Evolutionary conservation across 441 rosid genomes (phyloP).

Genomic region (Arabidopsis lyrata): DNA sequence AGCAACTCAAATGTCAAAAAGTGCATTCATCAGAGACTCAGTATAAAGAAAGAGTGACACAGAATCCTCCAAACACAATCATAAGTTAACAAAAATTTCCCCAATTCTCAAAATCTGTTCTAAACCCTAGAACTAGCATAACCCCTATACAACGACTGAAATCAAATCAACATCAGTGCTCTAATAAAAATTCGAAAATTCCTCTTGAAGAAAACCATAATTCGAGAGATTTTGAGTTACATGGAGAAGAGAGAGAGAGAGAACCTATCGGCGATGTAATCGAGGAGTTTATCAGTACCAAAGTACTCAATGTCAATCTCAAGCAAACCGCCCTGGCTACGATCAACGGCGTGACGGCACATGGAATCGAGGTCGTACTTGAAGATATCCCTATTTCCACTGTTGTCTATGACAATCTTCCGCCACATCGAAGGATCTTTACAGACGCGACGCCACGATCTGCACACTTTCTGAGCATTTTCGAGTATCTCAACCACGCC

Average conservation of each 20-base stretch:
- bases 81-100: slow-evolving; percentile 32
- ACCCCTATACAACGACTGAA: background rate
- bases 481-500: background rate
- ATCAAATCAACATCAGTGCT: background rate
- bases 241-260: background rate
- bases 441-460: background rate
- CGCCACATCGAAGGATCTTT: slow-evolving; percentile 1
- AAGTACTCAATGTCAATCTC: slow-evolving; percentile 48
- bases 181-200: too few relatives aligned
- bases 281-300: slow-evolving; percentile 54
- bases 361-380: slow-evolving; percentile 28
- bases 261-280: slow-evolving; percentile 51
- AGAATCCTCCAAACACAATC: background rate
- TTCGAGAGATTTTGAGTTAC: background rate
- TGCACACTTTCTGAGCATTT: slow-evolving; percentile 1
- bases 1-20: background rate
- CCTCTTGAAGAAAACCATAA: background rate
- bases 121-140: background rate
- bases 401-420: background rate
- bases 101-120: slow-evolving; percentile 36
- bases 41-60: background rate
- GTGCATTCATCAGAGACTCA: background rate
- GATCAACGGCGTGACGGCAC: slow-evolving; percentile 60
- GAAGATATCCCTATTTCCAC: background rate
- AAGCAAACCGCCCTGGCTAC: slow-evolving; percentile 53